phyloP scores from a whole-genome alignment of 192 early-diverging fungal genomes.

The Podochytrium sp. region DNA sequence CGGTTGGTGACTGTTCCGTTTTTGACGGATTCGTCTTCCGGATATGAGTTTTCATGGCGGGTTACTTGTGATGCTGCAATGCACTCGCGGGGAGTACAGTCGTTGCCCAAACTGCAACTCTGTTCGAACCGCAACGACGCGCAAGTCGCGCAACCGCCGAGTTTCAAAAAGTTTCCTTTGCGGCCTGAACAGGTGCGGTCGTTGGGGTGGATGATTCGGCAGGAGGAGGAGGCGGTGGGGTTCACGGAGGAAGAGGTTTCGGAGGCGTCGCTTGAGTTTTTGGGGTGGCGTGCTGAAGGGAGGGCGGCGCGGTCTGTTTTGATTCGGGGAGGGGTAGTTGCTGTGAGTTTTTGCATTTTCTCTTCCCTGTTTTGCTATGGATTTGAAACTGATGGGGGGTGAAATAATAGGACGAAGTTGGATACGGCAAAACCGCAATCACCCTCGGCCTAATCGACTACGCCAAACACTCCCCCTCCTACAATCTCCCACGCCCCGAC shows the following conservation, averaged over 20 bases:
- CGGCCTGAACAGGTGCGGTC: constrained; percentile 52
- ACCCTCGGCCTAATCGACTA: constrained; percentile 48
- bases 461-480: not conserved
- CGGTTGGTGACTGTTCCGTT: constrained; percentile 27
- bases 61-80: constrained; percentile 16
- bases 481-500: not conserved
- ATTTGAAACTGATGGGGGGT: no score
- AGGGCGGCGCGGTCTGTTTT: constrained; percentile 37
- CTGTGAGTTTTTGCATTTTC: constrained; percentile 4
- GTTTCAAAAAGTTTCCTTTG: constrained; percentile 41
- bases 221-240: constrained; percentile 32
- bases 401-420: constrained; percentile 52
- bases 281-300: constrained; percentile 47
- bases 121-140: constrained; percentile 40
- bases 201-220: constrained; percentile 48
- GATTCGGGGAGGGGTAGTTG: constrained; percentile 50
- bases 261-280: constrained; percentile 40
- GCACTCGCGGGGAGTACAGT: no score
- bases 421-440: constrained; percentile 56
- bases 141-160: constrained; percentile 42
- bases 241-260: constrained; percentile 51
- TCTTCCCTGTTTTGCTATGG: no score
- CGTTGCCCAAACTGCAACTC: constrained; percentile 27
- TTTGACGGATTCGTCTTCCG: not conserved
- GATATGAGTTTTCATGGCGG: constrained; percentile 40